Base-by-base conservation (phyloP, 2,329 filamentous ascomycete species). In the Plenodomus lindquistii region DNA sequence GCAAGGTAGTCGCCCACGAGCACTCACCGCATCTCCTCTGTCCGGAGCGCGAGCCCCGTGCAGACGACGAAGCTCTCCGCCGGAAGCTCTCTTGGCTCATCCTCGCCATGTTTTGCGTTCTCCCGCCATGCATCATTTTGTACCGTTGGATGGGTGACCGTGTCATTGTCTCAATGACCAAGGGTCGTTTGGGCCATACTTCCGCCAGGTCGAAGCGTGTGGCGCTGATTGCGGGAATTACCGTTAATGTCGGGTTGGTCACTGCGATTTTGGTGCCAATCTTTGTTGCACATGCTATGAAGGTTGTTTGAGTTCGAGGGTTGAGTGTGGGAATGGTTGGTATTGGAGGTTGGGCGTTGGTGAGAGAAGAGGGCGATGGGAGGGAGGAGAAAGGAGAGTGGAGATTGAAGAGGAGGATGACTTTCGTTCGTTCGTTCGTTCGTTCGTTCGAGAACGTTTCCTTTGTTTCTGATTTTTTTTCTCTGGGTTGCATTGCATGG, bases 41-140 rank as follows among this genome's bases (percentile, higher is more conserved):
- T 42, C 60, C 64, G 6, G 61, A 69, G 45, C 63, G 64, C 10
- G 54, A 51, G 16, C 21, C 49, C 1, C 55, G 57, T 3, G 48
- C 56, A 2, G 58, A 64, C 19, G 61, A 65, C n/a, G 66, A 70
- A 38, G 59, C 42, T 34, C 56, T 60, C 31, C 59, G 63, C 10
- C 55, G 59, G 15, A 59, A 60, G 42, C 48, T 65, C n/a, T 73
- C 69, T 3, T 69, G 68, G 64, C 40, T 60, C 20, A 64, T 73
- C 37, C 64, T 73, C 27, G 60, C 54, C 1, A 44, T 57, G 1
- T 73, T 70, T 46, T 67, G 64, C 40, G 18, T 73, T 1, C 53
- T 74, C 13, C 72, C 72, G 4, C 67, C 71, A 6, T 55, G 66
- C 11, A 65, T 73, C 21, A 56, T 73, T 21, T 59, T 74, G 19